phyloP scores from a whole-genome alignment of 257 asterid species.

The Fraxinus cuspidata region DNA sequence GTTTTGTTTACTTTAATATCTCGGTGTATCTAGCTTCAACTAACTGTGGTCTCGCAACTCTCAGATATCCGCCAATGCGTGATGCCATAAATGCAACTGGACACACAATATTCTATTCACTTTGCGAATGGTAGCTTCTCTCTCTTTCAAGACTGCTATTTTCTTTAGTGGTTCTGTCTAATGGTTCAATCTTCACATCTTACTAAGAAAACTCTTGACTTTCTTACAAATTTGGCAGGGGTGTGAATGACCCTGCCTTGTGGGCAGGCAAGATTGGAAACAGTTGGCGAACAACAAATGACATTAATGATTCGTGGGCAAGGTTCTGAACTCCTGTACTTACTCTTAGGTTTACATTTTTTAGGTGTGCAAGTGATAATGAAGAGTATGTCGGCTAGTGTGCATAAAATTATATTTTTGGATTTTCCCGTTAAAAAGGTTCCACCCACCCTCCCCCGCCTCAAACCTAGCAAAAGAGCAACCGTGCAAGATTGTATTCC shows the following conservation, averaged over 20 bases:
- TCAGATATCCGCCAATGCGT: conserved; percentile 97
- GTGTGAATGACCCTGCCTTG: conserved; percentile 81
- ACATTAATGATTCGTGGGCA: conserved; percentile 95
- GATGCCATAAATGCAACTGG: conserved; percentile 95
- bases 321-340: conserved; percentile 50
- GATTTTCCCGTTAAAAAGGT: background rate
- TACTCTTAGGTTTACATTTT: conserved; percentile 4
- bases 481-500: background rate
- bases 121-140: conserved; percentile 81
- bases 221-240: conserved; percentile 53
- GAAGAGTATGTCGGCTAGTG: background rate
- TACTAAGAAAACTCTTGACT: conserved; percentile 8
- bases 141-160: background rate
- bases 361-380: background rate
- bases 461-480: background rate
- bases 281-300: conserved; percentile 97
- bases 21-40: conserved; percentile 15
- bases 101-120: conserved; percentile 74
- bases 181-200: background rate
- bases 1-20: conserved; percentile 10
- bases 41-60: conserved; percentile 19
- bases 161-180: background rate
- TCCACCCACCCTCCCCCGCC: background rate
- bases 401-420: background rate
- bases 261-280: conserved; percentile 92